phyloP scores from a whole-genome alignment of 768 basidiomycete genomes.

The Termitomyces sp. region DNA sequence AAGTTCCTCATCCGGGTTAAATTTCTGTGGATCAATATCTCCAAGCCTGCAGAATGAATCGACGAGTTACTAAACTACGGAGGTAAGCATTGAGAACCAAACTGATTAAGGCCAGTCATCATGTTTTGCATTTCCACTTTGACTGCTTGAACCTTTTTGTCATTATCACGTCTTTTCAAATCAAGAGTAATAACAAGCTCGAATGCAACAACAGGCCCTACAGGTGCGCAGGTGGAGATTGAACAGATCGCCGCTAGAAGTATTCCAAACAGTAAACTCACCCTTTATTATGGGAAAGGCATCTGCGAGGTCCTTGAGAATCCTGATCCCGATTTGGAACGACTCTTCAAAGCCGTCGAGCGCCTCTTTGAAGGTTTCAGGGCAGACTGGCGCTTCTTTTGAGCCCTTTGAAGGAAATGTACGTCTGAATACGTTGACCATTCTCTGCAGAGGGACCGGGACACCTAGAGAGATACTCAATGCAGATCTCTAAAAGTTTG shows the following conservation, averaged over 20 bases:
- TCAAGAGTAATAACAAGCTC: too few relatives aligned
- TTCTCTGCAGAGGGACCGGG: background rate
- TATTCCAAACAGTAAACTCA: too few relatives aligned
- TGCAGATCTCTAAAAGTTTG: too few relatives aligned
- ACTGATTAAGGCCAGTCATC: too few relatives aligned
- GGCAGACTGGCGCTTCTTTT: too few relatives aligned
- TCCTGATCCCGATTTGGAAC: background rate
- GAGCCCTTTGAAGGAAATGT: too few relatives aligned
- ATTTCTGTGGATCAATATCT: background rate
- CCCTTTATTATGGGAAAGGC: too few relatives aligned
- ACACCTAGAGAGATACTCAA: too few relatives aligned
- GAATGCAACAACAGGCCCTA: background rate
- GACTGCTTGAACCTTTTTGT: background rate
- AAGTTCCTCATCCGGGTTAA: background rate
- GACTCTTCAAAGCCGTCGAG: background rate
- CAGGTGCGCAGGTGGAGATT: background rate
- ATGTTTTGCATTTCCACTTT: constrained; percentile 1
- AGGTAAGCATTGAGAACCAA: too few relatives aligned
- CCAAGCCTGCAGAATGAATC: background rate
- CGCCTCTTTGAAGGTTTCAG: background rate
- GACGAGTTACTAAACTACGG: background rate
- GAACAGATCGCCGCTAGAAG: background rate
- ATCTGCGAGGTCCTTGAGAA: background rate
- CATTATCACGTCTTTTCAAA: background rate
- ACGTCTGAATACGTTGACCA: background rate